phyloP scores from a whole-genome alignment of 768 basidiomycete genomes.

The Hirschioporus abietinus region DNA sequence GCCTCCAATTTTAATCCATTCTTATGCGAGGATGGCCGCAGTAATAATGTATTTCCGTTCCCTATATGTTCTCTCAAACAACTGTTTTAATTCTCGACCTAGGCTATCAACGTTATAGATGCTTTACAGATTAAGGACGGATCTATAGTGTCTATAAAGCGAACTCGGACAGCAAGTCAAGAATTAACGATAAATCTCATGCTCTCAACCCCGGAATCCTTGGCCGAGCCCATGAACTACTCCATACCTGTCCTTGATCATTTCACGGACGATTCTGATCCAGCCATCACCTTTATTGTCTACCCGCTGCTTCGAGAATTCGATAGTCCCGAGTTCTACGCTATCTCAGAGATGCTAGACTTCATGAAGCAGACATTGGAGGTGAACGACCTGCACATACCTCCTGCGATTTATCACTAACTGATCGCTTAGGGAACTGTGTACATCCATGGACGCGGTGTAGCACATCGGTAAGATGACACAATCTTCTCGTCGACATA shows the following conservation, averaged over 20 bases:
- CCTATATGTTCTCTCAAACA: no score
- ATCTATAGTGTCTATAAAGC: not conserved
- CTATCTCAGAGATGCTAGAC: constrained; percentile 13
- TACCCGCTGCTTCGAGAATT: constrained; percentile 11
- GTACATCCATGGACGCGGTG: constrained; percentile 11
- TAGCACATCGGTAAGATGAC: constrained; percentile 10
- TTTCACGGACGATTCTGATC: not conserved
- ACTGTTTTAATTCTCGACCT: not conserved
- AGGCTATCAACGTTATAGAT: not conserved
- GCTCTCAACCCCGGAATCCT: not conserved
- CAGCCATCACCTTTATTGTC: constrained; percentile 16
- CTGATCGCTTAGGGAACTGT: constrained; percentile 10
- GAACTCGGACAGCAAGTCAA: not conserved
- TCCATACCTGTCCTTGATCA: not conserved
- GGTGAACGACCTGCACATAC: constrained; percentile 4
- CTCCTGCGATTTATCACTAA: not conserved
- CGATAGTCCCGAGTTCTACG: constrained; percentile 26
- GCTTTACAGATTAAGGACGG: not conserved
- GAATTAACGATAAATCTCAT: not conserved
- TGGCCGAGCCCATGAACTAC: not conserved
- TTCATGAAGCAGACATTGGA: constrained; percentile 13
- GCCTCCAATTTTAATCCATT: not conserved
- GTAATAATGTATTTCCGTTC: no score
- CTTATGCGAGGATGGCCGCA: not conserved
- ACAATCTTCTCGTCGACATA: not conserved